Evolutionary conservation across 2,329 filamentous ascomycete species (phyloP), one percentile per base, ranked within the genome.

Genomic region (Sporothrix brasiliensis): DNA sequence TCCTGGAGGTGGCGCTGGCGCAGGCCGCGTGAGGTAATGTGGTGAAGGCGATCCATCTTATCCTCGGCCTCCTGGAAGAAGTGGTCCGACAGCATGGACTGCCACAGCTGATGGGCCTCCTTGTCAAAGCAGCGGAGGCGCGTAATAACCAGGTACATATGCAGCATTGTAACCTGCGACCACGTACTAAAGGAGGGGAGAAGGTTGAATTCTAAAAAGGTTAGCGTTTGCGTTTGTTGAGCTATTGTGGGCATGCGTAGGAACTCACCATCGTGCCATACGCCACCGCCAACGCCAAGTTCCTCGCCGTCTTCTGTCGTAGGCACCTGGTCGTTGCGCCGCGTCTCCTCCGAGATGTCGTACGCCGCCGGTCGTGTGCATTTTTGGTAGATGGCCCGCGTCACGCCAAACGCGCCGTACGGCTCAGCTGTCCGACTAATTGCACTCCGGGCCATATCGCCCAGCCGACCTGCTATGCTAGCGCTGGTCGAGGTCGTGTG

Each of bases 161-260:
- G 94, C 71, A 99, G 86, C 85, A 97, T 97, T 49, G 94, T 95
- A 58, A 98, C 90, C 80, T 98, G 94, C 24, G 93, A 92, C 95
- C 95, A 99, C 70, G 92, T 94, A 78, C 90, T 94, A 80, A 99
- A 99, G 0, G 93, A 98, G 0, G 93, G 92, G 44, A 87, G 85
- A 21, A 99, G 87, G 34, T 87, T 87, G 73, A 97, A 88, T 67
- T 90, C 92, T 97, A 76, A 4, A 3, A 7, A 14, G 0, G 66
- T 71, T 47, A 71, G 67, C 19, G 54, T 11, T 14, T 27, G 52
- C 34, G 4, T 3, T 24, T 11, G n/a, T 4, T 27, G 52, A 21
- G 10, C 5, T 7, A 24, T 27, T 30, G 24, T 34, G 24, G 16
- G 27, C 19, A 6, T 19, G 47, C 3, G 1, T 4, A 24, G 27